Conservation (phyloP, 345 rosid species). For the Sapria himalayana region DNA sequence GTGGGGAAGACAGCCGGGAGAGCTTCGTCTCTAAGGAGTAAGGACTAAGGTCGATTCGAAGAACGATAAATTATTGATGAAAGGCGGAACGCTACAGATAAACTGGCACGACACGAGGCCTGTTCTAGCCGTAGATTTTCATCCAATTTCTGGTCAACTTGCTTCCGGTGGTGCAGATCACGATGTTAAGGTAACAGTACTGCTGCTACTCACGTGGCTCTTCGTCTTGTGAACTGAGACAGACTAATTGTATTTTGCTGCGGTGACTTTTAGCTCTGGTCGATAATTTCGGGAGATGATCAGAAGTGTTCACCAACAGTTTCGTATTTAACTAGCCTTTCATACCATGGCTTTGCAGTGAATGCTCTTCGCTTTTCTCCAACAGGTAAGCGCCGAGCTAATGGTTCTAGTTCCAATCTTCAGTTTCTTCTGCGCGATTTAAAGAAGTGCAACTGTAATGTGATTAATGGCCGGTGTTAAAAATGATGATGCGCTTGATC, state of each 20-base stretch:
- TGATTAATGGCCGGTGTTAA: too few relatives aligned
- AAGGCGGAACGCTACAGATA: constrained; percentile 86
- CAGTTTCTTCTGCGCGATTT: too few relatives aligned
- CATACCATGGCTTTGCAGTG: constrained; percentile 62
- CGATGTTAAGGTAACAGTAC: constrained; percentile 51
- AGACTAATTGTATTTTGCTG: not conserved
- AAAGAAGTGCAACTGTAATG: too few relatives aligned
- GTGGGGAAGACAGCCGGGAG: too few relatives aligned
- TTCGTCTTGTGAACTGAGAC: not conserved
- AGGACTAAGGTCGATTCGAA: too few relatives aligned
- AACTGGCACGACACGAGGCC: constrained; percentile 85
- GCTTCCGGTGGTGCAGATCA: constrained; percentile 97
- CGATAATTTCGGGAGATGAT: constrained; percentile 25
- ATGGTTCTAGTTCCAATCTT: too few relatives aligned
- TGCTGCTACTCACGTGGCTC: not conserved
- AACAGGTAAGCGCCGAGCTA: constrained; percentile 45
- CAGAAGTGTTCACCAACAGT: constrained; percentile 53
- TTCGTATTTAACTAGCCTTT: constrained; percentile 52
- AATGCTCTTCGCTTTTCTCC: constrained; percentile 70
- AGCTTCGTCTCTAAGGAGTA: too few relatives aligned
- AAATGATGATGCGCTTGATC: too few relatives aligned
- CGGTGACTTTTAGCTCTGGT: constrained; percentile 40
- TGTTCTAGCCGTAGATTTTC: constrained; percentile 75
- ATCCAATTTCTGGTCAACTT: constrained; percentile 57
- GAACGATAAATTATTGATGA: too few relatives aligned